Percentiles rank a stretch among this genome's conserved stretches.
These are phyloP conservation scores for Osmanthus fragrans DNA, from an alignment of 257 asterid genomes.

Conservation along the genomic window DNA sequence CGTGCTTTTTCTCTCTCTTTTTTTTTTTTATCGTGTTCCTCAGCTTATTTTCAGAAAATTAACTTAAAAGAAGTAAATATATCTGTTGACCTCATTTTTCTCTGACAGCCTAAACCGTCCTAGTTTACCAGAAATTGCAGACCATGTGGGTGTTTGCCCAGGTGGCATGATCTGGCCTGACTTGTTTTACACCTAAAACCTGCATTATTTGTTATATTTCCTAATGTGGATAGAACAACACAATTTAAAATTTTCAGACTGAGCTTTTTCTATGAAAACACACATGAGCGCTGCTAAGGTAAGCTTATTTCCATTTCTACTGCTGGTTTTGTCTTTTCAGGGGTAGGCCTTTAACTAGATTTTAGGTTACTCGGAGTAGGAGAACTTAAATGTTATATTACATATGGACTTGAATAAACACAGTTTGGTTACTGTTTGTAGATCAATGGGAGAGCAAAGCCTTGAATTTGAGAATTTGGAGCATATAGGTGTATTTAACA, in stretches of 20 bases:
- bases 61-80: background rate
- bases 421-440: background rate
- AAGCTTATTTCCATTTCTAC: background rate
- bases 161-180: background rate
- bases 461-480: background rate
- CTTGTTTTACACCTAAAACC: background rate
- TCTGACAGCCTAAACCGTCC: too few relatives aligned
- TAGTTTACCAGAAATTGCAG: background rate
- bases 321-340: background rate
- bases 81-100: background rate
- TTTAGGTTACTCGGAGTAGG: background rate
- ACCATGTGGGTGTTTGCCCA: background rate
- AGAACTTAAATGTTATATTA: background rate
- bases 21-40: too few relatives aligned
- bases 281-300: background rate
- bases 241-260: background rate
- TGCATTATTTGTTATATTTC: background rate
- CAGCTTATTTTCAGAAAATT: background rate
- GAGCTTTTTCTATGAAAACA: background rate
- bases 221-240: background rate
- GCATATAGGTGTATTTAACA: background rate
- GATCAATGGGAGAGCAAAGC: background rate
- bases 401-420: background rate
- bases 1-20: background rate
- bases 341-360: background rate